These are phyloP conservation scores for Basidiobolus meristosporus DNA, from an alignment of 371 early-diverging fungal species.

Conservation along the genomic window DNA sequence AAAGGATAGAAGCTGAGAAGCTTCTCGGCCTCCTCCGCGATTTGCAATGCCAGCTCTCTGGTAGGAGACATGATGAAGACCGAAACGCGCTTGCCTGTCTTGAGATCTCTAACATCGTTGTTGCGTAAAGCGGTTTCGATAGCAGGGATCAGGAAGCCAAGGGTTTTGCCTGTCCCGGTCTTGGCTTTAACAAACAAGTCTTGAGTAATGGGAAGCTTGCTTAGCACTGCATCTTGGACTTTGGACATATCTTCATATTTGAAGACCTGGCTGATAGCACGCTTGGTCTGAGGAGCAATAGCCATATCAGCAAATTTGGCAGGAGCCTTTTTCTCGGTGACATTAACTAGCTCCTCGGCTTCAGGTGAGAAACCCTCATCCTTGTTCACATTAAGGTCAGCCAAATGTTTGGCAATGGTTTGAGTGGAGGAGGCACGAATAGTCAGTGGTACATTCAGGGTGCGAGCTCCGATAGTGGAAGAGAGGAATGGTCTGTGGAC, in stretches of 20 bases:
- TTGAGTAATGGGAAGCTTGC: conserved; percentile 39
- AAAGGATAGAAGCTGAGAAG: conserved; percentile 35
- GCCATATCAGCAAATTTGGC: background rate
- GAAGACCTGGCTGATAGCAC: conserved; percentile 41
- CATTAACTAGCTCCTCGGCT: no score
- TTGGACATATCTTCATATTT: conserved; percentile 54
- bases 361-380: no score
- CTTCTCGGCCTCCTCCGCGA: conserved; percentile 63
- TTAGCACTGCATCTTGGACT: conserved; percentile 66
- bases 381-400: no score
- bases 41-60: conserved; percentile 92
- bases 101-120: conserved; percentile 5
- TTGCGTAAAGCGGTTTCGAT: conserved; percentile 35
- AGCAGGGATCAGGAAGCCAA: conserved; percentile 83
- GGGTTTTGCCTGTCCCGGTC: conserved; percentile 96
- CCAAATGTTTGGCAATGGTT: no score
- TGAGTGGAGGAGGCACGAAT: no score
- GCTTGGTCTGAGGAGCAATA: conserved; percentile 4
- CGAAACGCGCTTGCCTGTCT: conserved; percentile 32
- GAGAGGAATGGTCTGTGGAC: no score
- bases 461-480: no score
- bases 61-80: conserved; percentile 88
- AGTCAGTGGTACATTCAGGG: no score
- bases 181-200: conserved; percentile 86
- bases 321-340: background rate